Evolutionary conservation across 495 filamentous ascomycete genomes (phyloP).

Genomic region (Trypethelium eluteriae): DNA sequence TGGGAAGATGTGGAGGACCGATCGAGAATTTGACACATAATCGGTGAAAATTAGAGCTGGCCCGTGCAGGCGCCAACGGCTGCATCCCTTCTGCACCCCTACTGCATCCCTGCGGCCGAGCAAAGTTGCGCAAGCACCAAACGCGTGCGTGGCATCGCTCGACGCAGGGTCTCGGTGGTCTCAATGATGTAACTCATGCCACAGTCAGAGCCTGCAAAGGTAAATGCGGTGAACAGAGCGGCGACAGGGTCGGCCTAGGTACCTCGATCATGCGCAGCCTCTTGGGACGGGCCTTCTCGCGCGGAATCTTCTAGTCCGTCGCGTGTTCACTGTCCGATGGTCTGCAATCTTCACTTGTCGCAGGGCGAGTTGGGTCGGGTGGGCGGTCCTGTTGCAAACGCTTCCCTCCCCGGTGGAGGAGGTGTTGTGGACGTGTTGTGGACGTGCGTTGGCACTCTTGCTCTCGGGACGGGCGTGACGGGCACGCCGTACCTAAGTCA

Average conservation of each 20-base stretch:
- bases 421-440: not conserved
- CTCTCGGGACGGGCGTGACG: not conserved
- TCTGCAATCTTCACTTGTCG: not conserved
- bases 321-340: too few species aligned
- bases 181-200: not conserved
- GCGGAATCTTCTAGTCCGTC: too few species aligned
- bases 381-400: constrained; percentile 1
- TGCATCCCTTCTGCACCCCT: not conserved
- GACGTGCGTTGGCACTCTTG: constrained; percentile 1
- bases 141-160: constrained; percentile 6
- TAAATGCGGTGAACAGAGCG: not conserved
- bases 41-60: constrained; percentile 7
- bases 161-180: not conserved
- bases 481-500: not conserved
- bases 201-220: not conserved
- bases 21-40: constrained; percentile 8
- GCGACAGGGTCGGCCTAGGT: not conserved
- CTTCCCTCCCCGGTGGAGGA: too few species aligned
- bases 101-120: not conserved
- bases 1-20: not conserved
- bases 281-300: not conserved
- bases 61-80: constrained; percentile 7
- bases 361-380: not conserved
- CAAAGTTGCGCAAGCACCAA: not conserved
- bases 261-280: not conserved